Conservation (phyloP, 2,329 filamentous ascomycete species). For the Allantophomopsis lycopodina region DNA sequence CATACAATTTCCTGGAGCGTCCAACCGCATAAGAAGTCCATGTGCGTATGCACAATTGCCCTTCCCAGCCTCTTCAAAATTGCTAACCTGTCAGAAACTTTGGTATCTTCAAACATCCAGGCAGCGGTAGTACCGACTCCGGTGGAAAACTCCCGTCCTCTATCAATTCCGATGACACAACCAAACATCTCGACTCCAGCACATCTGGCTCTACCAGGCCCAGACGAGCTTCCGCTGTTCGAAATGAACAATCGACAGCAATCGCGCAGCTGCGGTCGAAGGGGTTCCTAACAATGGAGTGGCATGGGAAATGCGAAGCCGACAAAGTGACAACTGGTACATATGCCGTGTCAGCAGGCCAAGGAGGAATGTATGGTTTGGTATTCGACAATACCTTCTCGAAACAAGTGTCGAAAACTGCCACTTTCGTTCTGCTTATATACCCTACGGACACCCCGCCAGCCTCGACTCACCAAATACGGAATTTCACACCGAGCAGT, state of each 20-base stretch:
- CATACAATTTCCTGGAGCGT: conserved; percentile 97
- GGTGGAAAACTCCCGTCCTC: not conserved
- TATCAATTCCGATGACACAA: conserved; percentile 1
- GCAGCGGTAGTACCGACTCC: conserved; percentile 35
- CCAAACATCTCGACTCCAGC: conserved; percentile 11
- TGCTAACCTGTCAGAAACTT: conserved; percentile 53
- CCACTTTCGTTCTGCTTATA: conserved; percentile 86
- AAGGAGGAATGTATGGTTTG: conserved; percentile 88
- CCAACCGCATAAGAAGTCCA: conserved; percentile 94
- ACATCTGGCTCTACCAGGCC: conserved; percentile 6
- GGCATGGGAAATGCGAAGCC: conserved; percentile 91
- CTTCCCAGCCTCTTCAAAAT: not conserved
- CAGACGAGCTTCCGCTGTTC: conserved; percentile 25
- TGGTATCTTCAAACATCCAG: conserved; percentile 93
- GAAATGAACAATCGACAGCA: conserved; percentile 44
- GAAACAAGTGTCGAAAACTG: conserved; percentile 86
- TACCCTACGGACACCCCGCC: conserved; percentile 76
- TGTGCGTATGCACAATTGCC: conserved; percentile 32
- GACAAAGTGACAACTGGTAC: conserved; percentile 90
- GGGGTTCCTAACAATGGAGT: conserved; percentile 59
- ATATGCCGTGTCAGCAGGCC: conserved; percentile 59
- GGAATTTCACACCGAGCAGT: conserved; percentile 30
- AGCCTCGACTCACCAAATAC: conserved; percentile 59
- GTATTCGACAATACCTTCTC: conserved; percentile 99
- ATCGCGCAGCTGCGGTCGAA: conserved; percentile 51